Percentiles rank a stretch among this genome's conserved stretches.
phyloP scores from a whole-genome alignment of 2,329 filamentous ascomycete species.

The Diaporthe capsici region DNA sequence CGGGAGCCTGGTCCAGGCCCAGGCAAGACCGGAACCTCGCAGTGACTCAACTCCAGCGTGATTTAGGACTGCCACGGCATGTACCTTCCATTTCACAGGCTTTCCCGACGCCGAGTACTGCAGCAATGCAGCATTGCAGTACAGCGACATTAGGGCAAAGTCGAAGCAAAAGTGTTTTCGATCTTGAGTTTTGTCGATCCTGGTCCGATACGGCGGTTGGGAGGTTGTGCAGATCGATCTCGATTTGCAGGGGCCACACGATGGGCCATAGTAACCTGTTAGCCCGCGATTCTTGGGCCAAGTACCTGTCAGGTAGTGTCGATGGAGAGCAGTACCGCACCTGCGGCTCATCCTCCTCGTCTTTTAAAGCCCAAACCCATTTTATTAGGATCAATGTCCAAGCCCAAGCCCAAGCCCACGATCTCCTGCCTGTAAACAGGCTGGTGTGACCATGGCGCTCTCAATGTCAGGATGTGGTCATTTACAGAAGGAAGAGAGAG shows the following conservation, averaged over 20 bases:
- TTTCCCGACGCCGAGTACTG: not conserved
- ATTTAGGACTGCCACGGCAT: not conserved
- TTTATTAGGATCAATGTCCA: no score
- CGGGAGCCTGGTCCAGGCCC: not conserved
- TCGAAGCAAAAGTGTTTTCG: slow-evolving; percentile 14
- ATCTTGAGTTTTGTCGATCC: slow-evolving; percentile 32
- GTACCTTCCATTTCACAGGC: not conserved
- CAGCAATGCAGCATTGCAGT: not conserved
- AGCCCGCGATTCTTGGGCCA: not conserved
- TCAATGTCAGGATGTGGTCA: no score
- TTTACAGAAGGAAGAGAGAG: not conserved
- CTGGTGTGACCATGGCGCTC: slow-evolving; percentile 1
- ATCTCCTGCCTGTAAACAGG: slow-evolving; percentile 3
- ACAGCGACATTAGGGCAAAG: not conserved
- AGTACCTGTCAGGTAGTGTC: not conserved
- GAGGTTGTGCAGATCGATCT: slow-evolving; percentile 33
- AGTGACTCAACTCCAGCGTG: not conserved
- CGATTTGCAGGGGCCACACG: slow-evolving; percentile 30
- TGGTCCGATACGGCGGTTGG: slow-evolving; percentile 22
- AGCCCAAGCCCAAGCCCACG: not conserved
- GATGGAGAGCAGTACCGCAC: not conserved
- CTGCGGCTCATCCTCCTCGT: not conserved
- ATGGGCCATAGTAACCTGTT: not conserved
- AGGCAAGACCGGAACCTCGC: not conserved
- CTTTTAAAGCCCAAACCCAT: not conserved